Evolutionary conservation across 768 basidiomycete genomes (phyloP).

Genomic region (Hirschioporus abietinus): DNA sequence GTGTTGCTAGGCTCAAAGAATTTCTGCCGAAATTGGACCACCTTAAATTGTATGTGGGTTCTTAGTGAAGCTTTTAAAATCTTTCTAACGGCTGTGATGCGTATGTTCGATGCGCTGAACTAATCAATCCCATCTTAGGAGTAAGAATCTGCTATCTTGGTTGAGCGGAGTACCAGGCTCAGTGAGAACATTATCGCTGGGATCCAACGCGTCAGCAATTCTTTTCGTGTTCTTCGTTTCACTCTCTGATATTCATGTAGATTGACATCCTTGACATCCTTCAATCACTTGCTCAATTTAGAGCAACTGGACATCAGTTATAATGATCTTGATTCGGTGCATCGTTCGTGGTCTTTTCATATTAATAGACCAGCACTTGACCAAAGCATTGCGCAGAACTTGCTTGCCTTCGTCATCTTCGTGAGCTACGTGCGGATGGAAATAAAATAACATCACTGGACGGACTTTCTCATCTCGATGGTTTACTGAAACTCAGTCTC

Average conservation of each 20-base stretch:
- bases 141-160: slow-evolving; percentile 72
- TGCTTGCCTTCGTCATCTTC: slow-evolving; percentile 74
- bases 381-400: slow-evolving; percentile 50
- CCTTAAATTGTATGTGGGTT: slow-evolving; percentile 62
- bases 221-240: slow-evolving; percentile 12
- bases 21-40: slow-evolving; percentile 79
- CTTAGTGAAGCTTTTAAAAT: background rate
- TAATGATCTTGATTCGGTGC: slow-evolving; percentile 85
- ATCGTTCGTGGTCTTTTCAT: slow-evolving; percentile 50
- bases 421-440: slow-evolving; percentile 86
- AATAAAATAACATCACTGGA: slow-evolving; percentile 72
- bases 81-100: background rate
- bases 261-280: slow-evolving; percentile 82
- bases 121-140: slow-evolving; percentile 35
- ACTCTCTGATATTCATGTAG: slow-evolving; percentile 32
- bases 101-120: slow-evolving; percentile 3
- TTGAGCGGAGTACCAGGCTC: slow-evolving; percentile 70
- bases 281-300: slow-evolving; percentile 78
- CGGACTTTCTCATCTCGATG: slow-evolving; percentile 74
- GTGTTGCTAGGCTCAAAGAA: slow-evolving; percentile 81
- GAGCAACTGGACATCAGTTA: slow-evolving; percentile 87
- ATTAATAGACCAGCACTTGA: background rate
- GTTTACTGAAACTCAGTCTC: slow-evolving; percentile 78
- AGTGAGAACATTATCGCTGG: slow-evolving; percentile 73
- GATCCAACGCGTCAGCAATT: slow-evolving; percentile 60